phyloP scores from a whole-genome alignment of 106 monocot genomes.

The Dactylorhiza incarnata region DNA sequence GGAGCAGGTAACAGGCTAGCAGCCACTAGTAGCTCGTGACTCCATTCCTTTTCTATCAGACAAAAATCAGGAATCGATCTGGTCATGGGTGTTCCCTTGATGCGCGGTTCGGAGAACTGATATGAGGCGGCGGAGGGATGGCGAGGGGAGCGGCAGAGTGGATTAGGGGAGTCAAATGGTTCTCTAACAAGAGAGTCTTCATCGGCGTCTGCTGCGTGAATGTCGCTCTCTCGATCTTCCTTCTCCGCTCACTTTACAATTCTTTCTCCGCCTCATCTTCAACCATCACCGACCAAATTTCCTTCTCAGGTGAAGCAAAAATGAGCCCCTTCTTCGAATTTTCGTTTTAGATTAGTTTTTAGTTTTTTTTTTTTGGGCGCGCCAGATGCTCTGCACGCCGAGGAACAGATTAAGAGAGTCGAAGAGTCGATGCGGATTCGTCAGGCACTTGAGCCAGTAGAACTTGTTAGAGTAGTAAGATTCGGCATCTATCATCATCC shows the following conservation, averaged over 20 bases:
- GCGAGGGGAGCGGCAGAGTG: constrained; percentile 21
- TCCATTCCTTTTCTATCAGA: background rate
- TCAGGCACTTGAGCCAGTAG: constrained; percentile 37
- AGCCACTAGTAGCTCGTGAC: background rate
- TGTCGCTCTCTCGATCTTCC: constrained; percentile 47
- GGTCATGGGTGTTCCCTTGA: background rate
- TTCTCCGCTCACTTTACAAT: constrained; percentile 45
- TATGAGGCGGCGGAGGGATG: constrained; percentile 18
- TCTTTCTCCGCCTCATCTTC: constrained; percentile 14
- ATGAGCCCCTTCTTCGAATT: background rate
- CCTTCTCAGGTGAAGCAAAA: constrained; percentile 6
- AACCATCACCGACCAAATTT: constrained; percentile 6
- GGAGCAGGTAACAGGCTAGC: background rate
- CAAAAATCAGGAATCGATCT: background rate
- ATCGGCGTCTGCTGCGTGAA: constrained; percentile 62
- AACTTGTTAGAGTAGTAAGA: constrained; percentile 53
- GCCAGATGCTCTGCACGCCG: constrained; percentile 35
- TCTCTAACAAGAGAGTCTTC: constrained; percentile 59
- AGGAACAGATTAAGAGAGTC: constrained; percentile 54
- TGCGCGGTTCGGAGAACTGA: background rate
- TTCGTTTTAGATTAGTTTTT: background rate
- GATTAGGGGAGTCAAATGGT: constrained; percentile 11
- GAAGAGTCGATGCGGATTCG: constrained; percentile 68
- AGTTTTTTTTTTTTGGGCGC: background rate
- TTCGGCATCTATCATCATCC: background rate